Evolutionary conservation across 208 protist species (phyloP).

Genomic region (Leishmania lainsoni): DNA sequence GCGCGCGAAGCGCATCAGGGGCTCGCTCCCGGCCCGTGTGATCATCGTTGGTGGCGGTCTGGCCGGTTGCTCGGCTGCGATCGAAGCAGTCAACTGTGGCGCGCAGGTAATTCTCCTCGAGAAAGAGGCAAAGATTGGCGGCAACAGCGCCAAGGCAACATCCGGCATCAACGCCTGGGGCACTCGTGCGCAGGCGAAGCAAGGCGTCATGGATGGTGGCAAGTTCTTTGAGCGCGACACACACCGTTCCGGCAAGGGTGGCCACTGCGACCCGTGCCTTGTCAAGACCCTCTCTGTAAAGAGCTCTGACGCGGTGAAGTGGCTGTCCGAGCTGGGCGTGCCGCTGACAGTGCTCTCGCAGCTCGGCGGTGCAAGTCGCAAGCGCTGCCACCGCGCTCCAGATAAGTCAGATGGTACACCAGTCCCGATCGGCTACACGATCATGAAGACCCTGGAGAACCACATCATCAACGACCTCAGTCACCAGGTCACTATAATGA

Average conservation of each 20-base stretch:
- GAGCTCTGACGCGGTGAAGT: slow-evolving; percentile 80
- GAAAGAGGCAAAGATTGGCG: slow-evolving; percentile 88
- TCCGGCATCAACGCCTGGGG: slow-evolving; percentile 95
- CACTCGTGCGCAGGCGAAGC: slow-evolving; percentile 83
- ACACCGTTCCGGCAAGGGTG: slow-evolving; percentile 63
- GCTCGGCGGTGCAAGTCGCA: slow-evolving; percentile 88
- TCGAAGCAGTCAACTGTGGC: slow-evolving; percentile 79
- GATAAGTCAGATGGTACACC: slow-evolving; percentile 76
- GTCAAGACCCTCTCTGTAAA: slow-evolving; percentile 85
- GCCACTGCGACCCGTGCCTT: slow-evolving; percentile 70
- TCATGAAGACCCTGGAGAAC: slow-evolving; percentile 83
- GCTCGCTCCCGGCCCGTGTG: slow-evolving; percentile 65
- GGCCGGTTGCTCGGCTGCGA: slow-evolving; percentile 83
- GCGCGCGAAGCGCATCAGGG: slow-evolving; percentile 57
- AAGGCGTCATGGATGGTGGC: slow-evolving; percentile 62
- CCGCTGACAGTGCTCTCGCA: slow-evolving; percentile 86
- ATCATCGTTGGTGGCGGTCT: slow-evolving; percentile 88
- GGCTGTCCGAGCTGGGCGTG: slow-evolving; percentile 78
- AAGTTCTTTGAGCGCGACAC: slow-evolving; percentile 89
- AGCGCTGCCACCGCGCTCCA: slow-evolving; percentile 87
- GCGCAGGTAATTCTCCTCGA: slow-evolving; percentile 92
- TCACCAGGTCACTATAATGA: slow-evolving; percentile 71
- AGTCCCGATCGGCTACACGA: slow-evolving; percentile 89
- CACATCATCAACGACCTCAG: slow-evolving; percentile 67
- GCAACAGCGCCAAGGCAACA: slow-evolving; percentile 96